Conservation (phyloP, 768 basidiomycete genomes). For the Tremella yokohamensis region DNA sequence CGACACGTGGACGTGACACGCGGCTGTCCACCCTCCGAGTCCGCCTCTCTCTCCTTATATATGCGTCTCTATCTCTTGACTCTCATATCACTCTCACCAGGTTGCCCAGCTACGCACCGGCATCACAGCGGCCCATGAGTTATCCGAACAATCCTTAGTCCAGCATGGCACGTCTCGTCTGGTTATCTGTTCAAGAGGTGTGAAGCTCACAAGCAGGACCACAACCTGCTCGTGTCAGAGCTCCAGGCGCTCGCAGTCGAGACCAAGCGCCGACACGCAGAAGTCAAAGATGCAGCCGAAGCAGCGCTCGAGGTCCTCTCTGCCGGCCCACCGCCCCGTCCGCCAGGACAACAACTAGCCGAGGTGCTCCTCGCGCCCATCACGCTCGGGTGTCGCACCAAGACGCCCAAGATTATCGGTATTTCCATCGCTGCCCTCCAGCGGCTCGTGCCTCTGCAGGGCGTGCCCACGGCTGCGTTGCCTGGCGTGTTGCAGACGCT, state of each 20-base stretch:
- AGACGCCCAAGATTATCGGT: slow-evolving; percentile 87
- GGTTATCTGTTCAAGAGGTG: too few species aligned
- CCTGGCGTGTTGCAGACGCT: slow-evolving; percentile 77
- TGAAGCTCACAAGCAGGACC: slow-evolving; percentile 43
- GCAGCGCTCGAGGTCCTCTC: slow-evolving; percentile 39
- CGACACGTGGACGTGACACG: too few species aligned
- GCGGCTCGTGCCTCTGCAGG: slow-evolving; percentile 79
- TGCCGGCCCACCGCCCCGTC: slow-evolving; percentile 17
- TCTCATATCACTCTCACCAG: too few species aligned
- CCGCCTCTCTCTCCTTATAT: too few species aligned
- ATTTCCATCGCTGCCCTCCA: slow-evolving; percentile 88
- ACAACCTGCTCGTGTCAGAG: slow-evolving; percentile 48
- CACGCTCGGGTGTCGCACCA: slow-evolving; percentile 89
- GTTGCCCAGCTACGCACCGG: too few species aligned
- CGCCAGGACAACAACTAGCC: slow-evolving; percentile 55
- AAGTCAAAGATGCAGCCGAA: slow-evolving; percentile 73
- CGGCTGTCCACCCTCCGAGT: too few species aligned
- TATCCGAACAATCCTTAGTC: too few species aligned
- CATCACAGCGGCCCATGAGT: too few species aligned
- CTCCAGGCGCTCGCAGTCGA: slow-evolving; percentile 75
- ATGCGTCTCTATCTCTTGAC: too few species aligned
- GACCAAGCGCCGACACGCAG: slow-evolving; percentile 81
- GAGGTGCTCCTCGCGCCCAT: slow-evolving; percentile 79
- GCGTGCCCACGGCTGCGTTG: slow-evolving; percentile 67
- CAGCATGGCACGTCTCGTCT: too few species aligned